Conservation (phyloP, 2,329 filamentous ascomycete species). For the Fusarium haematococcum region DNA sequence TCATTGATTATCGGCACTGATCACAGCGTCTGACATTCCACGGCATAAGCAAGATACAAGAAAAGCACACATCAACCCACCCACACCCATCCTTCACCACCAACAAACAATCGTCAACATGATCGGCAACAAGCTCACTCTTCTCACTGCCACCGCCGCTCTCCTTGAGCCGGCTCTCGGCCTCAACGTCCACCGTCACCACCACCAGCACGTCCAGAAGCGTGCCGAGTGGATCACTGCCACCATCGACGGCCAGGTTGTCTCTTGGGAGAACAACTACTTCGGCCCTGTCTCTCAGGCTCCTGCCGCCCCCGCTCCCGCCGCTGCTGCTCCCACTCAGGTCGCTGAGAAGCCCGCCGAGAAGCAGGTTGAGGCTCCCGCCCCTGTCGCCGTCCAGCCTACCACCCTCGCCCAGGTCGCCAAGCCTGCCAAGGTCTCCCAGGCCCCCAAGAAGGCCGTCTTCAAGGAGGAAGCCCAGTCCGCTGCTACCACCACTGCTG, state of each 20-base stretch:
- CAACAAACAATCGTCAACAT: slow-evolving; percentile 48
- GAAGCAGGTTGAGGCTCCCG: slow-evolving; percentile 12
- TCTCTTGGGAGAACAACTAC: slow-evolving; percentile 70
- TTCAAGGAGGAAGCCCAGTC: slow-evolving; percentile 17
- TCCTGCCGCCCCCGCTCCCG: slow-evolving; percentile 26
- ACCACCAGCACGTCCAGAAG: slow-evolving; percentile 57
- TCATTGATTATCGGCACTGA: slow-evolving; percentile 25
- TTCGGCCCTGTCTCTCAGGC: slow-evolving; percentile 46
- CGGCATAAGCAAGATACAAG: slow-evolving; percentile 17
- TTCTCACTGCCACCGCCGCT: slow-evolving; percentile 57
- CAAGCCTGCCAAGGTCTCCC: slow-evolving; percentile 34
- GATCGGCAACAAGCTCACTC: slow-evolving; percentile 57
- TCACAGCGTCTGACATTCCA: slow-evolving; percentile 15
- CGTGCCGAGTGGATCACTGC: slow-evolving; percentile 63
- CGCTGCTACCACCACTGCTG: not conserved
- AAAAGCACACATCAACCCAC: slow-evolving; percentile 16
- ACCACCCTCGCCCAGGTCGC: slow-evolving; percentile 43
- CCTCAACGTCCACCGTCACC: slow-evolving; percentile 54
- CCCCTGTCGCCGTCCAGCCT: slow-evolving; percentile 17
- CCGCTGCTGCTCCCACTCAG: slow-evolving; percentile 35
- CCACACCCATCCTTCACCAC: not conserved
- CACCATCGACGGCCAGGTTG: slow-evolving; percentile 67
- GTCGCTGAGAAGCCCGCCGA: slow-evolving; percentile 18
- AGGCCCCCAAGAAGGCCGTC: slow-evolving; percentile 1
- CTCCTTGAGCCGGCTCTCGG: slow-evolving; percentile 59